phyloP scores from a whole-genome alignment of 177 flowering plant genomes.

The Vitis hybrid region DNA sequence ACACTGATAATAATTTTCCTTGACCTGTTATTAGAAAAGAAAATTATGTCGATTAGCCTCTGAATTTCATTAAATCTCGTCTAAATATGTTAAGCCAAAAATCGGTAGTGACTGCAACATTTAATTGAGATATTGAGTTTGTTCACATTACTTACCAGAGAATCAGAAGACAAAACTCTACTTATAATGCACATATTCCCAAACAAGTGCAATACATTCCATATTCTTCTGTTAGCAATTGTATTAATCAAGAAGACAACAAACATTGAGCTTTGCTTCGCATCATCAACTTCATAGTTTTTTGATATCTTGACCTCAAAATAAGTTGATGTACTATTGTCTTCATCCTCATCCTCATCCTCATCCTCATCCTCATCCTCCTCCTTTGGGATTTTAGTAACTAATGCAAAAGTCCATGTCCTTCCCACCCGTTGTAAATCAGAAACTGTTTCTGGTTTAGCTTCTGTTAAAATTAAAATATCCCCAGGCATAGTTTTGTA shows the following conservation, averaged over 20 bases:
- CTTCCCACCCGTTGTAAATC: slow-evolving; percentile 41
- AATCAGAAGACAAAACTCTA: slow-evolving; percentile 28
- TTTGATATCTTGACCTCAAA: slow-evolving; percentile 39
- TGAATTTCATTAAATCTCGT: not conserved
- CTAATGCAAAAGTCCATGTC: slow-evolving; percentile 35
- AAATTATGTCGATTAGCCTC: not conserved
- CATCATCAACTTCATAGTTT: slow-evolving; percentile 17
- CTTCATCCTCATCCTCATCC: slow-evolving; percentile 14
- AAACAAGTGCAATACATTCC: slow-evolving; percentile 42
- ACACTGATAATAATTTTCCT: slow-evolving; percentile 28
- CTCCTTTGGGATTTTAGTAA: slow-evolving; percentile 4
- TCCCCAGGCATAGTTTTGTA: slow-evolving; percentile 60
- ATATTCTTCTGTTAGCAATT: slow-evolving; percentile 46
- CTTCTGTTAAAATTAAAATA: slow-evolving; percentile 27
- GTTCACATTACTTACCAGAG: slow-evolving; percentile 32
- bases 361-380: not conserved
- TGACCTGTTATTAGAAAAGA: slow-evolving; percentile 21
- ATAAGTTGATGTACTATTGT: slow-evolving; percentile 8
- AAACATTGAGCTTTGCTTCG: slow-evolving; percentile 26
- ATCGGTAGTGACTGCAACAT: slow-evolving; percentile 15
- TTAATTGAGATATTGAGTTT: slow-evolving; percentile 16
- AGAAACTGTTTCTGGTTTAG: slow-evolving; percentile 38
- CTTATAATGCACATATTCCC: slow-evolving; percentile 37
- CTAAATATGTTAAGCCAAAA: not conserved
- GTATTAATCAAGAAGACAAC: slow-evolving; percentile 47